Base-by-base conservation (phyloP, 768 basidiomycete species). In the Leccinellum luteum region DNA sequence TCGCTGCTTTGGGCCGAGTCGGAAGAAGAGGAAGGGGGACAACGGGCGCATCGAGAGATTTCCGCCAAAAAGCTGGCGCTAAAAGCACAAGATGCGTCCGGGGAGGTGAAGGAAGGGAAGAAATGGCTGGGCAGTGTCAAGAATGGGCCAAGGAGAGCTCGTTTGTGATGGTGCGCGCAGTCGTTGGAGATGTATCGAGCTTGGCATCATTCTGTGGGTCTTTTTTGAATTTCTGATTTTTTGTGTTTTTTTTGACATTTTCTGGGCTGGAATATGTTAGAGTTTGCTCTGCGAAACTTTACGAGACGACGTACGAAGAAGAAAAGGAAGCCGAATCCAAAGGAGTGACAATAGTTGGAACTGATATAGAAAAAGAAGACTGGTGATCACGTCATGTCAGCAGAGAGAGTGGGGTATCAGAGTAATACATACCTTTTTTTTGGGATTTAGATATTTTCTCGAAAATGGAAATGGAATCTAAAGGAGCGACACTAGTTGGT, bases 1-100 rank as follows among this genome's bases (percentile, higher is more conserved):
- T n/a, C 27, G 6, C 56, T 58, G 21, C 28, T 44, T 9, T 9
- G 15, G 30, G 23, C 56, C 38, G n/a, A 21, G 34, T 6, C 27
- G 32, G 25, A 32, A 6, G 35, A 19, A 19, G 19, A 41, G n/a
- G 13, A 3, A 14, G 21, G 48, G 59, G 59, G 44, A 48, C 59
- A n/a, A 61, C 49, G 44, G 27, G 15, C 28, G 6, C 59, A 56
- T 52, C 50, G 14, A 41, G 12, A 25, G 47, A 54, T 35, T 60
- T 60, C 58, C 58, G 32, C 35, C 59, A 48, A 50, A 15, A 48
- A 23, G 47, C 35, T 27, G 44, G 60, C 50, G 30, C 21, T 52
- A 48, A 56, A 56, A 51, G n/a, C 45, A 7, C 54, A 14, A 52
- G 60, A 51, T 41, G 35, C 21, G 21, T 34, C 45, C 50, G 45